Base-by-base conservation (phyloP, 805 yeast species). In the Hanseniaspora hatyaiensis region DNA sequence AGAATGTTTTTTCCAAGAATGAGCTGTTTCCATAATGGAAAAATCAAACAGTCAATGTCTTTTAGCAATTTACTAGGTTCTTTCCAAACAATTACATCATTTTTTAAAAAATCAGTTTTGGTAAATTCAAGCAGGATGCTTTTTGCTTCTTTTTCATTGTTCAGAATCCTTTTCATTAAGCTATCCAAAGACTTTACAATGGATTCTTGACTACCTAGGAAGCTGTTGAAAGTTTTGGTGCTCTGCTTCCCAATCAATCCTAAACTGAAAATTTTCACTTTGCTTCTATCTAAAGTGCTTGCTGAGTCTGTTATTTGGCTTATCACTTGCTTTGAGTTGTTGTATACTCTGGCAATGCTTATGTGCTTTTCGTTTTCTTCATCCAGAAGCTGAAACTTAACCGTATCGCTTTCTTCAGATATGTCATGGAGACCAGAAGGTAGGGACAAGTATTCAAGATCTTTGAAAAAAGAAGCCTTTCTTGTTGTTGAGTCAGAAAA, bases 341-440 rank as follows among this genome's bases (percentile, higher is more conserved):
- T 80, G 42, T 65, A 66, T 55, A 66, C 78, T 4, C 71, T 73
- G 1, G 78, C 66, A 0, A 77, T 59, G 2, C 83, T 82, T 44
- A 70, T 68, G n/a, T 52, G 52, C 4, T 48, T 53, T 3, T 23
- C 30, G 1, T 47, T 52, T 8, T 55, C 50, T 9, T 52, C 49
- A 32, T 59, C 62, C 8, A 67, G 63, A 6, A 66, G 59, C 2
- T 68, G 70, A 60, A 80, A 79, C 45, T 74, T 72, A 1, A 80
- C 66, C 1, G 74, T 71, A 55, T 80, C 87, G 12, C 55, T 49
- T 18, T 60, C 59, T 29, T 34, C 18, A 2, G 67, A 65, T 3
- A 52, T 49, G 12, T 73, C 68, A 55, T 80, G 87, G 2, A 78
- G 64, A 1, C 88, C 86, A 0, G 84, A 77, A 0, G 87, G 87